phyloP scores from a whole-genome alignment of 23 red algal genomes.

The Rhodosorus marinus region DNA sequence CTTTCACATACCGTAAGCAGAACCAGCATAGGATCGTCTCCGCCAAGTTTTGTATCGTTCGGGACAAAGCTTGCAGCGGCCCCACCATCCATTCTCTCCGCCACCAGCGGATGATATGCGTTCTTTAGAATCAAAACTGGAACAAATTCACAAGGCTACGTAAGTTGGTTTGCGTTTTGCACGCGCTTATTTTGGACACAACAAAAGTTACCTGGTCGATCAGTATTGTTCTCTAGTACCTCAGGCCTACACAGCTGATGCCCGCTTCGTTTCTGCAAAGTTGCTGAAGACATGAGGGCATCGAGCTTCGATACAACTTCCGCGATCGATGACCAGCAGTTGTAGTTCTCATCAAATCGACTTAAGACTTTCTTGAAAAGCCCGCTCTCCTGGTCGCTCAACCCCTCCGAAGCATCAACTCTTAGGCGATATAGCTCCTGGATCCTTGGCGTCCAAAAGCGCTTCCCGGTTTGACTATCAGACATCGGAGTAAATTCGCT shows the following conservation, averaged over 20 bases:
- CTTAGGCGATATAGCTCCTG: slow-evolving; percentile 13
- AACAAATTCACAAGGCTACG: no score
- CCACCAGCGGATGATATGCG: no score
- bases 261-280: no score
- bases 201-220: neutral
- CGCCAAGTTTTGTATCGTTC: no score
- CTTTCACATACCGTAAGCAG: no score
- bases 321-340: slow-evolving; percentile 21
- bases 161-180: slow-evolving; percentile 11
- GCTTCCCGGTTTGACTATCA: slow-evolving; percentile 52
- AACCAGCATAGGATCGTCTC: no score
- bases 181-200: neutral
- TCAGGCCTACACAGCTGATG: slow-evolving; percentile 20
- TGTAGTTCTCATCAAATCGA: slow-evolving; percentile 49
- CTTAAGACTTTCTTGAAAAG: slow-evolving; percentile 36
- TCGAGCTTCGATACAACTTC: slow-evolving; percentile 47
- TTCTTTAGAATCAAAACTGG: no score
- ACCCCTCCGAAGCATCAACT: slow-evolving; percentile 23
- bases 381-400: slow-evolving; percentile 9
- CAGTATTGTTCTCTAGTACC: slow-evolving; percentile 22
- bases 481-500: slow-evolving; percentile 60
- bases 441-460: slow-evolving; percentile 65
- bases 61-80: no score
- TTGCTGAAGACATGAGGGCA: slow-evolving; percentile 41
- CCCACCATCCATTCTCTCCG: no score